Evolutionary conservation across 805 yeast genomes (phyloP), one percentile per base, ranked within the genome.

Genomic region (Nakazawaea pomicola): DNA sequence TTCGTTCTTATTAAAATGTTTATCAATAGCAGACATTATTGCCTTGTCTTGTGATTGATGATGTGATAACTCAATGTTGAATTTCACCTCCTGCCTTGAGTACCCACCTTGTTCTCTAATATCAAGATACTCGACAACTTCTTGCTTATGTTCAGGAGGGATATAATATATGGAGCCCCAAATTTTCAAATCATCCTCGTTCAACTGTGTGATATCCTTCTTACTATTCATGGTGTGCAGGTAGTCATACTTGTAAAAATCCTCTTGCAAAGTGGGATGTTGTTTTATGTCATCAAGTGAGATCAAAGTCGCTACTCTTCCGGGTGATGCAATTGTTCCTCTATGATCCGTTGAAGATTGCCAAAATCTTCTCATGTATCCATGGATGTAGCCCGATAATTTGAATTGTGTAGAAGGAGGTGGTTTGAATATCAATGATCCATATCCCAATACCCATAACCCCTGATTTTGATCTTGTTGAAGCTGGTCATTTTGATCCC

Each of bases 51-150:
- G 32, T 9, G 31, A 18, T 12, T 45, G 55, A 0, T 46, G 35
- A 6, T 25, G 32, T 14, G 27, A 32, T 12, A 53, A 49, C 12
- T 67, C 62, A 9, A 84, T 64, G 47, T 72, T 70, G 54, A 88
- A 86, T 4, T 76, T 77, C 3, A 88, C 80, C 17, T 68, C 60
- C 48, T 84, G 87, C 2, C 77, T 65, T 1, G 87, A 68, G 58
- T 90, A 90, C 0, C 97, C 98, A 54, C 88, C 89, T 57, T 88
- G 89, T 52, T 90, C 98, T 41, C 98, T 68, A 11, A 76, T 70
- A 50, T 90, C 95, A 37, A 90, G 67, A 50, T 87, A 83, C 12
- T 73, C 80, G 24, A 68, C 66, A 14, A 87, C 93, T 43, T 73
- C 72, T 4, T 59, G 57, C 0, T 82, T 89, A 38, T 74, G 56